Evolutionary conservation across 2,329 filamentous ascomycete species (phyloP).

Genomic region (Botrytis deweyae): DNA sequence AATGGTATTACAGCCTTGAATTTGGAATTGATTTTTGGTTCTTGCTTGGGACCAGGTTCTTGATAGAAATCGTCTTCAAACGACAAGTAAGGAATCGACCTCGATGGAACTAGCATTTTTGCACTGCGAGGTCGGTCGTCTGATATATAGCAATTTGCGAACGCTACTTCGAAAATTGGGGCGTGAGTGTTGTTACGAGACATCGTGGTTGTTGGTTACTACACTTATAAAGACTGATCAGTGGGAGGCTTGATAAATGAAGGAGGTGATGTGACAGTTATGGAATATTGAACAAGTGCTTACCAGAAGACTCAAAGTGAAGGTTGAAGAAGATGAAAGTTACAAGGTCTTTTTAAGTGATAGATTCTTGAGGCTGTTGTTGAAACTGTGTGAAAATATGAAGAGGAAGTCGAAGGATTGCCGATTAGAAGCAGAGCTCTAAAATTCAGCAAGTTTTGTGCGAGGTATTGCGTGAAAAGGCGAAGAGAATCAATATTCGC

Average conservation of each 20-base stretch:
- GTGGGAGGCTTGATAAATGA: background rate
- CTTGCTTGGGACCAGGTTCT: background rate
- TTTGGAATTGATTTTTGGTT: background rate
- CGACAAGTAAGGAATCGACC: background rate
- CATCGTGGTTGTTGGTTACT: background rate
- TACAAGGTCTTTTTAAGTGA: background rate
- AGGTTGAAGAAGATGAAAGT: background rate
- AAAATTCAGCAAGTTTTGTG: background rate
- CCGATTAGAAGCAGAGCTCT: background rate
- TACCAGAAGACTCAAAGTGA: background rate
- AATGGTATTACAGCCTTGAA: background rate
- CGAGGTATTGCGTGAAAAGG: background rate
- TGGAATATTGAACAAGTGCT: background rate
- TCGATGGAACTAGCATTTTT: background rate
- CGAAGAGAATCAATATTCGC: too few relatives aligned
- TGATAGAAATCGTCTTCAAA: conserved; percentile 8
- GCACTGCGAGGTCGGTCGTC: background rate
- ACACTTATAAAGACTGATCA: background rate
- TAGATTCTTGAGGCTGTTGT: background rate
- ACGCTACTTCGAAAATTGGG: background rate
- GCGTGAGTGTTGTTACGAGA: background rate
- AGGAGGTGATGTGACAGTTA: background rate
- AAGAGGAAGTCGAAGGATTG: background rate
- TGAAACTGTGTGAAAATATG: background rate
- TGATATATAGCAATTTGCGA: background rate